These are phyloP conservation scores for Dryas integrifolia DNA, from an alignment of 331 rosid genomes.

Conservation along the genomic window DNA sequence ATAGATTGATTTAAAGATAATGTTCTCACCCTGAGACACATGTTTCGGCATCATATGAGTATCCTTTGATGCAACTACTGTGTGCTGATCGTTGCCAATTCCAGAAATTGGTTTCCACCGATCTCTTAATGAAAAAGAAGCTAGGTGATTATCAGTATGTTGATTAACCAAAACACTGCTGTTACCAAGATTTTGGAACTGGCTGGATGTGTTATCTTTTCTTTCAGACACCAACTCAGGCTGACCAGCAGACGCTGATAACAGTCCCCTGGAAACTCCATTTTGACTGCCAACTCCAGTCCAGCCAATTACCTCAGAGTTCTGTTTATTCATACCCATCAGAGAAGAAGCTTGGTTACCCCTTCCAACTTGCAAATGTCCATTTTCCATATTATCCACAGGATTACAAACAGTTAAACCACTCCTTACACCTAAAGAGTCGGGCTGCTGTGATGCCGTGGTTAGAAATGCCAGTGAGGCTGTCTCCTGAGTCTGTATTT, in stretches of 20 bases:
- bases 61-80: conserved; percentile 50
- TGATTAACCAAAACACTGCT: conserved; percentile 49
- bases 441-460: conserved; percentile 45
- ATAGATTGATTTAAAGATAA: background rate
- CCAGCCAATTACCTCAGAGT: conserved; percentile 52
- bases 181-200: conserved; percentile 49
- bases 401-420: conserved; percentile 45
- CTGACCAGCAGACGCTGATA: conserved; percentile 52
- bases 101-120: conserved; percentile 76
- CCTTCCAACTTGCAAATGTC: conserved; percentile 58
- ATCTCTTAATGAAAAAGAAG: conserved; percentile 62
- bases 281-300: conserved; percentile 52
- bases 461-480: conserved; percentile 44
- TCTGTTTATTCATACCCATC: conserved; percentile 47
- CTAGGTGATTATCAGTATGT: conserved; percentile 36
- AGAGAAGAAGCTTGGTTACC: conserved; percentile 54
- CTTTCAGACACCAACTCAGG: conserved; percentile 60
- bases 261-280: conserved; percentile 60
- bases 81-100: conserved; percentile 48
- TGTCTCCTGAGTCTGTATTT: conserved; percentile 53
- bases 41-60: conserved; percentile 48
- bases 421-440: conserved; percentile 53
- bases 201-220: conserved; percentile 53
- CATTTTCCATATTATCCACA: conserved; percentile 53
- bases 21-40: conserved; percentile 57